Base-by-base conservation (phyloP, 257 asterid genomes). In the Hygrophila difformis region DNA sequence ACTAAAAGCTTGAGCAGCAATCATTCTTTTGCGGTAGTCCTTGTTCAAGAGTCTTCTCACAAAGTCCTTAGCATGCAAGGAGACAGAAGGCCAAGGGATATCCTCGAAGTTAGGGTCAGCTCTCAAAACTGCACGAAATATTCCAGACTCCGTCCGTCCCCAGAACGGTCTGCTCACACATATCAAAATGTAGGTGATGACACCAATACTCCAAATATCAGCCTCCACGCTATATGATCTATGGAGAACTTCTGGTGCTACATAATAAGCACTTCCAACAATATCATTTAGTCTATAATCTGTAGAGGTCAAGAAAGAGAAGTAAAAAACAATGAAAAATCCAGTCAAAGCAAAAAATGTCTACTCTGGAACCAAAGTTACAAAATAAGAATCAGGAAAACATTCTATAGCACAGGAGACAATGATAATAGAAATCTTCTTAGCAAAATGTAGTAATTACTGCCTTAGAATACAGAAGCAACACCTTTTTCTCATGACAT, bases 1-100 rank as follows among this genome's bases (percentile, higher is more conserved):
- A 89, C 97, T 79, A 76, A 89, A 70, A 69, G 97, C 97, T 70
- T 89, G 97, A 39, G 97, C 96, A 47, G 97, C 97, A 31, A 93
- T 85, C 96, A 89, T 85, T 72, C 96, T 71, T 67, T 89, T 89
- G 42, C 96, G 74, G 57, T 85, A 85, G 69, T 89, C 97, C 77
- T 85, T 89, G 70, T 85, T 85, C 28, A 89, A 54, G 58, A 89
- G 94, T 56, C 97, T 65, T 62, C 68, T 82, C 18, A 89, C 94
- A 31, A 85, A 85, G 77, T 89, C 98, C 68, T 79, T 85, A 56
- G 80, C 98, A 42, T 75, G 79, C 1, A 71, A 73, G 19, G 96
- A 65, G 47, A 82, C 77, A 41, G 96, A 85, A 29, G 98, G 93
- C 98, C 98, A 89, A 42, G 98, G 98, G 51, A 76, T 43, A 62